These are phyloP conservation scores for Diplodia intermedia DNA, from an alignment of 2,329 filamentous ascomycete species.

Conservation along the genomic window DNA sequence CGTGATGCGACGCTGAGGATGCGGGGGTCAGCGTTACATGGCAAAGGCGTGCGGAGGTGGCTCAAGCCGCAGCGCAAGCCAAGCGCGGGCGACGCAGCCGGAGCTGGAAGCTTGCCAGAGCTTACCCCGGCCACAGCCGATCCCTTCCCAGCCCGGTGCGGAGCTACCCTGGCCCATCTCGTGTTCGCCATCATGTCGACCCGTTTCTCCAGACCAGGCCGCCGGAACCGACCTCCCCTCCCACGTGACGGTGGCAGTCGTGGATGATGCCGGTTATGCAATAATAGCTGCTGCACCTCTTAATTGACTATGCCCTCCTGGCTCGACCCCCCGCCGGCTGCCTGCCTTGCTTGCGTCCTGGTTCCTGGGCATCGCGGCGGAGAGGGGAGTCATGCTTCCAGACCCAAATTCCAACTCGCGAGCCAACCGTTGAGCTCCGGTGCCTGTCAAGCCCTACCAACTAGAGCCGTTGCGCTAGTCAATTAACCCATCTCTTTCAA, in stretches of 20 bases:
- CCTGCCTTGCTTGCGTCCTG: not conserved
- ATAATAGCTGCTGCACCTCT: conserved; percentile 1
- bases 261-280: not conserved
- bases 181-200: conserved; percentile 6
- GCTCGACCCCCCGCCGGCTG: not conserved
- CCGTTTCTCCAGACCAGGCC: conserved; percentile 6
- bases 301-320: not conserved
- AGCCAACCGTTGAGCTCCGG: not conserved
- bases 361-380: conserved; percentile 20
- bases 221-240: not conserved
- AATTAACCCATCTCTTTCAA: not conserved
- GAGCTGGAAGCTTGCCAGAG: conserved; percentile 23
- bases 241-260: not conserved
- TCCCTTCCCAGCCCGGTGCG: conserved; percentile 9
- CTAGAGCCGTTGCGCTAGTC: not conserved
- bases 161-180: conserved; percentile 27
- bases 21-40: conserved; percentile 21
- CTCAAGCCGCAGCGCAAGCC: not conserved
- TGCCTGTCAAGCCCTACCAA: conserved; percentile 1
- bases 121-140: conserved; percentile 14
- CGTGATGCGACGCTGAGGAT: conserved; percentile 23
- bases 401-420: not conserved
- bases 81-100: conserved; percentile 7
- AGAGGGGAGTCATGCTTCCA: not conserved
- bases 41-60: conserved; percentile 26